Evolutionary conservation across 139 green algal genomes (phyloP).

Genomic region (Trebouxia sp.): DNA sequence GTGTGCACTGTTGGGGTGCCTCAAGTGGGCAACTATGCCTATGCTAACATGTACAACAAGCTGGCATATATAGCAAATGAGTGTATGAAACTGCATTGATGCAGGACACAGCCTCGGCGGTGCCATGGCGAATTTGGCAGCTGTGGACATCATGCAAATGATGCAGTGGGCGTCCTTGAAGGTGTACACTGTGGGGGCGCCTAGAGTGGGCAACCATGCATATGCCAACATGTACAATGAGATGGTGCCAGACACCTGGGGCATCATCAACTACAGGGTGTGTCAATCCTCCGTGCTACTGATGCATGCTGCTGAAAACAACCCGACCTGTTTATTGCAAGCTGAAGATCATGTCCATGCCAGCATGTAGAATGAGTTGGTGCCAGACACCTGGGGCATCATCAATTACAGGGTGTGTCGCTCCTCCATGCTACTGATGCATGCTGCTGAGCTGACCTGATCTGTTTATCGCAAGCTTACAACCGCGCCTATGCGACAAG

Average conservation of each 20-base stretch:
- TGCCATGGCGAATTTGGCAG: conserved; percentile 49
- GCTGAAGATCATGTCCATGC: conserved; percentile 67
- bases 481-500: conserved; percentile 57
- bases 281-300: no score
- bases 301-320: no score
- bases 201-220: conserved; percentile 63
- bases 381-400: conserved; percentile 33
- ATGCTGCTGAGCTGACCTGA: no score
- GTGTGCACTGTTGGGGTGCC: conserved; percentile 57
- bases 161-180: neutral
- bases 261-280: conserved; percentile 44
- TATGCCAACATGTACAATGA: conserved; percentile 55
- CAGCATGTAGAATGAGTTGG: conserved; percentile 39
- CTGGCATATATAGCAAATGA: no score
- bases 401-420: no score
- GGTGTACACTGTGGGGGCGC: conserved; percentile 76
- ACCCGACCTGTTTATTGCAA: no score
- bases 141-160: conserved; percentile 40
- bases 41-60: conserved; percentile 44
- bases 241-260: conserved; percentile 30
- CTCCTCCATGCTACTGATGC: no score
- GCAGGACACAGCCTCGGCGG: conserved; percentile 57
- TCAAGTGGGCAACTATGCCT: conserved; percentile 60
- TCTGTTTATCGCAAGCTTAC: no score
- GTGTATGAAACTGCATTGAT: no score